Percentiles rank a stretch among this genome's conserved stretches.
These are phyloP conservation scores for Ampelomyces quisqualis DNA, from an alignment of 2,329 filamentous ascomycete species.

Conservation along the genomic window DNA sequence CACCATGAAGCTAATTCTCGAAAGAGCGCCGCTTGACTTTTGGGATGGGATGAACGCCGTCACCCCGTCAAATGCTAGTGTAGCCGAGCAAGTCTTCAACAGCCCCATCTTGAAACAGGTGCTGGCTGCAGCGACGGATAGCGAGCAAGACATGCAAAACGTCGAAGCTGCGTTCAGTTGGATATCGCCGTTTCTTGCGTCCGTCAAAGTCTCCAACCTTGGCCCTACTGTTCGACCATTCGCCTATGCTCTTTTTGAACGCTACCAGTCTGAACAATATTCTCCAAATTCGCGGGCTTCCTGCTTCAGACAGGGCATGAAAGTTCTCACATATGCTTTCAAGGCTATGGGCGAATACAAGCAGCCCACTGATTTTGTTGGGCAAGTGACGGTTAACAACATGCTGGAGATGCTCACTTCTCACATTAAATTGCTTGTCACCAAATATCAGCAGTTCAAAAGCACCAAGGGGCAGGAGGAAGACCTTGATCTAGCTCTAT, in stretches of 20 bases:
- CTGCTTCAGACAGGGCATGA: slow-evolving; percentile 62
- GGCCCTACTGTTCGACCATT: slow-evolving; percentile 80
- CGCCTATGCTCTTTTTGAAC: slow-evolving; percentile 70
- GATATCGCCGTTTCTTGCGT: slow-evolving; percentile 75
- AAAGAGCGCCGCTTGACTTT: slow-evolving; percentile 75
- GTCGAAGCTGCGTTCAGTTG: slow-evolving; percentile 70
- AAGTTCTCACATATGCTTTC: slow-evolving; percentile 40
- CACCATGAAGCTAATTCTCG: slow-evolving; percentile 68
- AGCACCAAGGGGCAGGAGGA: slow-evolving; percentile 28
- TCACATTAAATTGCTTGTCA: slow-evolving; percentile 50
- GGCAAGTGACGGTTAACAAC: slow-evolving; percentile 51
- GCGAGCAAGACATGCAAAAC: slow-evolving; percentile 58
- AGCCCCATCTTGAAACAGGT: slow-evolving; percentile 66
- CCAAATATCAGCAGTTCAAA: slow-evolving; percentile 33
- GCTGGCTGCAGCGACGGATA: slow-evolving; percentile 51
- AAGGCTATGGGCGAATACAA: slow-evolving; percentile 28
- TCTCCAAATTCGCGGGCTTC: slow-evolving; percentile 60
- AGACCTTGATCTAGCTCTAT: slow-evolving; percentile 55
- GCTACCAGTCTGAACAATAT: slow-evolving; percentile 58
- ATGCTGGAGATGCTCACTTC: slow-evolving; percentile 66
- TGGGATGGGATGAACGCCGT: slow-evolving; percentile 87
- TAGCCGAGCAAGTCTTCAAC: slow-evolving; percentile 81
- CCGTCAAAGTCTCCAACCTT: slow-evolving; percentile 72
- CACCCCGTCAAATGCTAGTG: slow-evolving; percentile 72
- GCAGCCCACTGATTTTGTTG: slow-evolving; percentile 31